Evolutionary conservation across 768 basidiomycete genomes (phyloP).

Genomic region (Trametes villosa): DNA sequence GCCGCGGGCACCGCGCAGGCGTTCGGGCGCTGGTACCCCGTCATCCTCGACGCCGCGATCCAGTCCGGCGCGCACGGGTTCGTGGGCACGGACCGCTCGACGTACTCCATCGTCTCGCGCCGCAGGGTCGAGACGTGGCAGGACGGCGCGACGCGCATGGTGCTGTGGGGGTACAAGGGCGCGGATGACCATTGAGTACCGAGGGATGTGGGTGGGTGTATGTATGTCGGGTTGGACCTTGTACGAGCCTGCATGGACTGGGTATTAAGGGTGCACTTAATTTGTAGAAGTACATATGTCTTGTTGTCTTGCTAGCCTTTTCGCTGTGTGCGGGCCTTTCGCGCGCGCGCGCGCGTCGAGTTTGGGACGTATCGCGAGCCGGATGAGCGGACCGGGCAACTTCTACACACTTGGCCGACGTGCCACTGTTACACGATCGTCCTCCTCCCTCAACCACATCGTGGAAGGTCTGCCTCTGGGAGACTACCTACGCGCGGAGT

Average conservation of each 20-base stretch:
- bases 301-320: neutral
- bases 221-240: no score
- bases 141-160: constrained; percentile 52
- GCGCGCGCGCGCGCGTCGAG: no score
- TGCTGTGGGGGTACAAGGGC: constrained; percentile 61
- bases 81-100: constrained; percentile 72
- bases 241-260: constrained; percentile 8
- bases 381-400: no score
- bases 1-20: constrained; percentile 37
- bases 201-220: no score
- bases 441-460: no score
- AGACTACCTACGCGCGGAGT: no score
- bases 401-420: no score
- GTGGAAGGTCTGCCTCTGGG: no score
- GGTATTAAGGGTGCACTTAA: neutral
- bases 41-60: constrained; percentile 74
- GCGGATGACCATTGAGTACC: constrained; percentile 54
- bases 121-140: constrained; percentile 73
- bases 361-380: no score
- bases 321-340: no score
- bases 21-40: constrained; percentile 53
- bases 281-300: neutral
- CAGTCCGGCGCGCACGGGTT: constrained; percentile 71
- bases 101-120: constrained; percentile 68
- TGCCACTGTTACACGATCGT: no score